These are phyloP conservation scores for Paramecium primaurelia DNA, from an alignment of 73 alveolate species.

Conservation along the genomic window DNA sequence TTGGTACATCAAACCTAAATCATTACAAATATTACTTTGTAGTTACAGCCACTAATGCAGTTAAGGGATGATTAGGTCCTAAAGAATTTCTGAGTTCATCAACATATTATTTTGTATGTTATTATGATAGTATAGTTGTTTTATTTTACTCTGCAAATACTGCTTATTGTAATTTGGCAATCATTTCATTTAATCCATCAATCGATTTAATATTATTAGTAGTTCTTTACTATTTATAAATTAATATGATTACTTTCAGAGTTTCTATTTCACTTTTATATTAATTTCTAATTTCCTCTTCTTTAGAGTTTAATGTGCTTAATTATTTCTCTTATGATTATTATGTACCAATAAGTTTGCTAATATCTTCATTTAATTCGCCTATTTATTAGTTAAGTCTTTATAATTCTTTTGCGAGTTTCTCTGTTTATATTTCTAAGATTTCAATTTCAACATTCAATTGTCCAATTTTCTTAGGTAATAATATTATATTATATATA, in stretches of 20 bases:
- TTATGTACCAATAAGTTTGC: slow-evolving; percentile 24
- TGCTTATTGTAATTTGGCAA: not conserved
- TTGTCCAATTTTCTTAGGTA: slow-evolving; percentile 11
- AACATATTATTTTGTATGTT: not conserved
- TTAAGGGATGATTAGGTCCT: slow-evolving; percentile 24
- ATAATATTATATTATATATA: not conserved
- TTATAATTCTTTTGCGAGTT: not conserved
- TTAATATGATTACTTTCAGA: not conserved
- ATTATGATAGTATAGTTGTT: not conserved
- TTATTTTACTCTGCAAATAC: slow-evolving; percentile 17
- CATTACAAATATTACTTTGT: not conserved
- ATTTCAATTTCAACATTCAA: slow-evolving; percentile 43
- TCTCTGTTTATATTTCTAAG: not conserved
- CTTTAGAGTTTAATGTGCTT: not conserved
- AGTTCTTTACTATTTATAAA: not conserved
- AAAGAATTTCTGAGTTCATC: not conserved
- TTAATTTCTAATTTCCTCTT: slow-evolving; percentile 35
- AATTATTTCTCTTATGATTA: not conserved
- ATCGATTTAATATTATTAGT: not conserved
- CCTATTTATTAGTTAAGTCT: not conserved
- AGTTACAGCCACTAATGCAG: slow-evolving; percentile 43
- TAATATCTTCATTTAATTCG: slow-evolving; percentile 2
- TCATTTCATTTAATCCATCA: slow-evolving; percentile 40
- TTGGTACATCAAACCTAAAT: slow-evolving; percentile 8
- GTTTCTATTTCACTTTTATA: not conserved